Base-by-base conservation (phyloP, 257 asterid species). In the Ophiorrhiza pumila region DNA sequence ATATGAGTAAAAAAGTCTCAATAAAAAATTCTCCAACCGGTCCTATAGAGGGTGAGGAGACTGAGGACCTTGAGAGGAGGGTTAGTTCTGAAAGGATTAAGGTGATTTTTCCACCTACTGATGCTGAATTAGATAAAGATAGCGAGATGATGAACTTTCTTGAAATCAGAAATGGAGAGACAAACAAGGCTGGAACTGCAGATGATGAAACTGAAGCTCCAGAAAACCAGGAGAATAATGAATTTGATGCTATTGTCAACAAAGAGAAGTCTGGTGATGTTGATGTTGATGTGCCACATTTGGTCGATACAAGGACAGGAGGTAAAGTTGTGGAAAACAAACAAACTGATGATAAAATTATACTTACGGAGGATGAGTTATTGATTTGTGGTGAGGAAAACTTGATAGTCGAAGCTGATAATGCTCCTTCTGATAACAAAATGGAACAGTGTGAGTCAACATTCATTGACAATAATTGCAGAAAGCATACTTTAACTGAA, bases 191-290 rank as follows among this genome's bases (percentile, higher is more conserved):
- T 65, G 69, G 68, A 57, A 57, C 66, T 15, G 62, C 62, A 52
- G 76, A 79, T 79, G 87, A 80, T 77, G 88, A 84, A 71, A 80
- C 84, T 66, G 81, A 83, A 78, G 81, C 92, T 73, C 74, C 87
- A 63, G 87, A 76, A 57, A 77, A 81, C 8, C 59, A 67, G 20
- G 72, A 63, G 69, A 77, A 65, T 53, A 67, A 32, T 63, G 87
- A 76, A 59, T 60, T 72, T 45, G 79, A 45, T 47, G 66, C n/a
- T 50, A 72, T 52, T 20, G 34, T 66, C 60, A 60, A 66, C 50
- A 59, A 63, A 65, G 85, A 71, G 45, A 59, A 60, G 57, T 63
- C 61, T 43, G 59, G 62, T 35, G 85, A 76, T 67, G 61, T 53
- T 35, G 85, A 76, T 67, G 61, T 53, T 58, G 81, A 79, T 71